Evolutionary conservation across 208 protist species (phyloP), one percentile per base, ranked within the genome.

Genomic region (Leishmania braziliensis): DNA sequence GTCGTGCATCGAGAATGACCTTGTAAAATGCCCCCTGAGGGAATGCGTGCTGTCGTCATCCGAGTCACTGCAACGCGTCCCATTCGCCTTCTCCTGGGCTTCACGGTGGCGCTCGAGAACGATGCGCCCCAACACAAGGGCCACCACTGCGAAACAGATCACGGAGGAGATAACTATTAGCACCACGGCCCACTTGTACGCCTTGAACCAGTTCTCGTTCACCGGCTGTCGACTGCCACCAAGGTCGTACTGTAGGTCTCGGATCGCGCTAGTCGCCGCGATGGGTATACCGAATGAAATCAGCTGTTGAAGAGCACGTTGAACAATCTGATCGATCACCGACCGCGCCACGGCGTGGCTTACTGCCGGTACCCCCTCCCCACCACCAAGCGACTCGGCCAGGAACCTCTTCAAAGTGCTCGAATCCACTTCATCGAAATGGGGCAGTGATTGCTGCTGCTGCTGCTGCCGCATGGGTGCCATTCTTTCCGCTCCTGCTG

Each of bases 111-210:
- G 79, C 43, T 46, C 43, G 0, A 3, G 5, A 3, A 3, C 0
- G 5, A 46, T 46, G 43, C 43, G 0, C 43, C 2, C 4, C 43
- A 74, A 51, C 5, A 89, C 72, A 12, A 85, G 63, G 5, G 20
- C 78, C 8, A 87, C 51, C 26, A 87, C 3, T 33, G 58, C 73
- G 1, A 80, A 39, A 1, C 75, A 80, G 20, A 91, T 63, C 5
- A 89, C 20, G 2, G 83, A 50, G 6, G 78, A 51, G 6, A 89
- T 53, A 16, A 89, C 62, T 51, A 86, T 82, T 18, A 89, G 81
- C 29, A 46, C 79, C 10, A 89, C 33, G 4, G 82, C 86, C 73
- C 73, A 79, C 69, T 71, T 73, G 65, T 77, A 74, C 29, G 77
- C 79, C 46, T 81, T 39, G 9, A 9, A 8, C 50, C 77, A 89